A percentile compares a stretch with the other conserved stretches of the same genome.
phyloP scores from a whole-genome alignment of 345 rosid genomes.

The Gossypium bickii region DNA sequence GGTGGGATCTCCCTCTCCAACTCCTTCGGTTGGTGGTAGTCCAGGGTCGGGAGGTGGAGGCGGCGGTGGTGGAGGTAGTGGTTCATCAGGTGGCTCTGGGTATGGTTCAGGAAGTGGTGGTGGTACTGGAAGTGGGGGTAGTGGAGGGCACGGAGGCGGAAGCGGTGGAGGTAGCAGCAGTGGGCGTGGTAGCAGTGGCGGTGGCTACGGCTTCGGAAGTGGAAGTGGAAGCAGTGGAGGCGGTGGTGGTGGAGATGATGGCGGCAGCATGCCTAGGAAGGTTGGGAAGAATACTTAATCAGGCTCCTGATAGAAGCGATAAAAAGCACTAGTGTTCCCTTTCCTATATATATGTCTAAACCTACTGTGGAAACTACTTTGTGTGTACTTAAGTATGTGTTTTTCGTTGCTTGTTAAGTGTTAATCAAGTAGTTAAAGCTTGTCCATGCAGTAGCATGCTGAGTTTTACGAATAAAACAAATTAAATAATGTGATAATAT shows the following conservation, averaged over 20 bases:
- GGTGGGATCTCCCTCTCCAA: slow-evolving; percentile 2
- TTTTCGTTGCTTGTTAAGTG: background rate
- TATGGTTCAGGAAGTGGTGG: background rate
- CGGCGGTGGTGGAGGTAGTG: background rate
- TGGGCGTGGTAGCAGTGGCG: background rate
- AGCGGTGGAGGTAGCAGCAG: slow-evolving; percentile 2
- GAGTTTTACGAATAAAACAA: background rate
- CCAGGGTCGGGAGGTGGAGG: background rate
- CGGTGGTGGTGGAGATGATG: background rate
- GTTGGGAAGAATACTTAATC: background rate
- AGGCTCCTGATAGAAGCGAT: background rate
- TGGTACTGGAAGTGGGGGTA: background rate
- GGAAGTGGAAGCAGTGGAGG: background rate
- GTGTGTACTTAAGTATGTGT: background rate
- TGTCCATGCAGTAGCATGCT: background rate
- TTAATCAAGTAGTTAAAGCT: background rate
- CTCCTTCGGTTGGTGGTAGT: background rate
- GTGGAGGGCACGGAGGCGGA: background rate
- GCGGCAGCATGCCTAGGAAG: background rate
- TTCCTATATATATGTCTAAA: background rate
- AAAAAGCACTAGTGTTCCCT: background rate
- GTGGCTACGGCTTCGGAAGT: background rate
- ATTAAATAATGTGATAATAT: background rate
- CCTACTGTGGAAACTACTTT: background rate
- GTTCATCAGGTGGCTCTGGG: background rate